Percentiles rank a stretch among this genome's conserved stretches.
These are phyloP conservation scores for Alternaria hordeiaustralica DNA, from an alignment of 2,329 filamentous ascomycete genomes.

Conservation along the genomic window DNA sequence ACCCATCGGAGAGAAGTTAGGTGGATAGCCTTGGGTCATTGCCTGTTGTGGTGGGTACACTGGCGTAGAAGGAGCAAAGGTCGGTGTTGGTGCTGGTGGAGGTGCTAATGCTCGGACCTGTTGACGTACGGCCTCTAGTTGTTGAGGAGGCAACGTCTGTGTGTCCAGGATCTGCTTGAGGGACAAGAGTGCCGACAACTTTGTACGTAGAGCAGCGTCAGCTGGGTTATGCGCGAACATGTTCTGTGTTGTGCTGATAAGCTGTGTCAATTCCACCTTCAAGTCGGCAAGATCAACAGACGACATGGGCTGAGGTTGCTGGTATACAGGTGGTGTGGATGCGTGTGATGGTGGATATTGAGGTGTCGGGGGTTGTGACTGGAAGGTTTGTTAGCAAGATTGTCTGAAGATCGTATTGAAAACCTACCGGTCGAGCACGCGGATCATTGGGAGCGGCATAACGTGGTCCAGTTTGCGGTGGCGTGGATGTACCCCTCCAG, in stretches of 20 bases:
- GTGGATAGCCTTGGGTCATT: constrained; percentile 24
- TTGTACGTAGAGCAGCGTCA: constrained; percentile 77
- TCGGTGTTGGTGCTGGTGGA: constrained; percentile 59
- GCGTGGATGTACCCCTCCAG: constrained; percentile 77
- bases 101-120: constrained; percentile 79
- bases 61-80: constrained; percentile 42
- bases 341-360: constrained; percentile 35
- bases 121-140: constrained; percentile 82
- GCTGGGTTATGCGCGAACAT: constrained; percentile 78
- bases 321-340: constrained; percentile 35
- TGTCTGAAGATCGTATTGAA: background rate
- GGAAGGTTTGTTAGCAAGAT: constrained; percentile 6
- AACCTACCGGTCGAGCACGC: constrained; percentile 46
- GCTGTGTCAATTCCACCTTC: constrained; percentile 80
- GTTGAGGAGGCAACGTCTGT: constrained; percentile 78
- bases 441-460: constrained; percentile 44
- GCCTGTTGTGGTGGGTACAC: constrained; percentile 37
- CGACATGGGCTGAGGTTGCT: constrained; percentile 38
- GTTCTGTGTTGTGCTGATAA: constrained; percentile 75
- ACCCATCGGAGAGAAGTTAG: constrained; percentile 21
- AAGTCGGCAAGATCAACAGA: constrained; percentile 64
- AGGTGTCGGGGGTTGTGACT: constrained; percentile 31
- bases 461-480: constrained; percentile 59
- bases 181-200: constrained; percentile 83
- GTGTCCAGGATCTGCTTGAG: constrained; percentile 80